Evolutionary conservation across 352 stramenopile species (phyloP).

Genomic region (Pythium graminicola): DNA sequence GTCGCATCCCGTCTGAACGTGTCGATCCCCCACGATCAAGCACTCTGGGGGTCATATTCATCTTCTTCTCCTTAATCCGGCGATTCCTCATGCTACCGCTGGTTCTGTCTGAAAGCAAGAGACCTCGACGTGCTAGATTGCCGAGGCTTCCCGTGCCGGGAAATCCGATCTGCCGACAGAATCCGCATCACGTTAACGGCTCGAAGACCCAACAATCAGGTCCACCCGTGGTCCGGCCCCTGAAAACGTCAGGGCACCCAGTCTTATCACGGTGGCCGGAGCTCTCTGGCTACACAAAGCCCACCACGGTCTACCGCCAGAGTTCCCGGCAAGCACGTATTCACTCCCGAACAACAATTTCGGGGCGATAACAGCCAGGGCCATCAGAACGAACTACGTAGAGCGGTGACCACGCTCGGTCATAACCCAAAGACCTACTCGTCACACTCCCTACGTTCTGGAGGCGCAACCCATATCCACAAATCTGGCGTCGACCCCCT

Average conservation of each 20-base stretch:
- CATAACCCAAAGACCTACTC: background rate
- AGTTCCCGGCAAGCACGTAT: background rate
- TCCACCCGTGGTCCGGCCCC: background rate
- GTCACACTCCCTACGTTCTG: background rate
- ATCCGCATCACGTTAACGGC: background rate
- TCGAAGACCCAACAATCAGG: constrained; percentile 7
- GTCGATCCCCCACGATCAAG: background rate
- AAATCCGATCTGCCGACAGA: background rate
- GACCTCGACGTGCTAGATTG: background rate
- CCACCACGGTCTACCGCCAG: background rate
- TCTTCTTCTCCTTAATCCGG: too few species aligned
- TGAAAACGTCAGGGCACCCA: background rate
- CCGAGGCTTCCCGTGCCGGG: background rate
- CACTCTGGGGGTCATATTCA: background rate
- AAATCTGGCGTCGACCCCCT: background rate
- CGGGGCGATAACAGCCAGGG: background rate
- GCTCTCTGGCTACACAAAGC: background rate
- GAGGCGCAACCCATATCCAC: constrained; percentile 2
- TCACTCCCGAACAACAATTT: background rate
- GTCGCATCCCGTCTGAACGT: background rate
- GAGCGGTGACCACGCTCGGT: background rate
- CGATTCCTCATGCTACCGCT: too few species aligned
- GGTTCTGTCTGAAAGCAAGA: background rate
- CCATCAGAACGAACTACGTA: background rate
- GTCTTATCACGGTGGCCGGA: background rate